These are phyloP conservation scores for Syzygium oleosum DNA, from an alignment of 345 rosid species.

Conservation along the genomic window DNA sequence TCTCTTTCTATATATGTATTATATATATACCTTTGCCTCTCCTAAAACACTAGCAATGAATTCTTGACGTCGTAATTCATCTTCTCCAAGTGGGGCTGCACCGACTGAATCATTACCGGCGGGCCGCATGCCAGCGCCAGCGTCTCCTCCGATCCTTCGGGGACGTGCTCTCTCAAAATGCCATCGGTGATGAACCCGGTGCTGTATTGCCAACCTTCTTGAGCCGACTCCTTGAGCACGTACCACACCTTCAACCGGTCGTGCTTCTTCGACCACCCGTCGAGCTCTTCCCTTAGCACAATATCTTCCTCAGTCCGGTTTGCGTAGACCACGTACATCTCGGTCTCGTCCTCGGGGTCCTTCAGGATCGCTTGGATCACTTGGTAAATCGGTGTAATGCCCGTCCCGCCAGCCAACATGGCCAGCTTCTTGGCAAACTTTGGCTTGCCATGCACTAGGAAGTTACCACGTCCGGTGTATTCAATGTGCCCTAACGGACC, in stretches of 20 bases:
- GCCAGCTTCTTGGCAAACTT: conserved; percentile 71
- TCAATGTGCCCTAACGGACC: conserved; percentile 91
- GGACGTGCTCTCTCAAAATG: conserved; percentile 60
- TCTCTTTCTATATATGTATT: neutral
- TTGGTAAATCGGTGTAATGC: conserved; percentile 87
- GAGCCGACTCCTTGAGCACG: conserved; percentile 44
- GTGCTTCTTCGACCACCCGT: conserved; percentile 58
- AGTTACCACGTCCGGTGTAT: conserved; percentile 64
- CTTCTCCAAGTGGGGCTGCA: conserved; percentile 91
- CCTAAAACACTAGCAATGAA: conserved; percentile 60
- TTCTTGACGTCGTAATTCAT: conserved; percentile 65
- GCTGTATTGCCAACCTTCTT: conserved; percentile 80
- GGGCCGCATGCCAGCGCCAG: conserved; percentile 89
- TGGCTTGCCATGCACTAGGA: conserved; percentile 66
- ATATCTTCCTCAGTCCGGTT: conserved; percentile 88
- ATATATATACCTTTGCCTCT: neutral
- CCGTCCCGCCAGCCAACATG: conserved; percentile 94
- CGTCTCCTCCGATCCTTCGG: conserved; percentile 43
- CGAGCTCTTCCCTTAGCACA: conserved; percentile 68
- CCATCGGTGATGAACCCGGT: conserved; percentile 58
- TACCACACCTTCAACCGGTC: conserved; percentile 81
- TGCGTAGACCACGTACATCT: conserved; percentile 77
- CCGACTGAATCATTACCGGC: conserved; percentile 94
- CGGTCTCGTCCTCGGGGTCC: conserved; percentile 74
- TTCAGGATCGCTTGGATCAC: conserved; percentile 62